Percentiles rank a stretch among this genome's conserved stretches.
phyloP scores from a whole-genome alignment of 108 stramenopile genomes.

The Seminavis robusta region DNA sequence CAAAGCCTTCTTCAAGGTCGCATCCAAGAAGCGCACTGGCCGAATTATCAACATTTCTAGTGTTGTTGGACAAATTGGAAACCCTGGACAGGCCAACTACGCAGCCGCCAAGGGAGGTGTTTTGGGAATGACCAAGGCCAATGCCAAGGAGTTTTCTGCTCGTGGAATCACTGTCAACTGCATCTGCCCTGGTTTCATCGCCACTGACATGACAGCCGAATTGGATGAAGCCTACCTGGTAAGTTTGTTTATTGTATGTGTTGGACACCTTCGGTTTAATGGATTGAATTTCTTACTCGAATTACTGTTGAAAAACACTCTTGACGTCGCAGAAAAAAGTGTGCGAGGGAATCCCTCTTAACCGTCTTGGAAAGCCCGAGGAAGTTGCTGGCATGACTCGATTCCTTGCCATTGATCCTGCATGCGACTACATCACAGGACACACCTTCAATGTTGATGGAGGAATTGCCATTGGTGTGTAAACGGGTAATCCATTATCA shows the following conservation, averaged over 20 bases:
- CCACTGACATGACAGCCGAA: conserved; percentile 83
- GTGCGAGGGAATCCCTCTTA: conserved; percentile 71
- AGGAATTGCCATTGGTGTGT: conserved; percentile 92
- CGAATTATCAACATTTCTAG: conserved; percentile 95
- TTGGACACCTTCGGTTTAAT: neutral
- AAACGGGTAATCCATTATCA: too few relatives aligned
- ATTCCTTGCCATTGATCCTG: conserved; percentile 90
- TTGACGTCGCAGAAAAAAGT: conserved; percentile 42
- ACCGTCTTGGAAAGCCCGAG: conserved; percentile 84
- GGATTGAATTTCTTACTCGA: too few relatives aligned
- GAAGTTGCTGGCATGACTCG: conserved; percentile 88
- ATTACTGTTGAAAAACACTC: too few relatives aligned
- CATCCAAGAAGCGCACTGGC: conserved; percentile 88
- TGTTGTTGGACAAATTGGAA: conserved; percentile 97
- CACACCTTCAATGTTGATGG: conserved; percentile 96
- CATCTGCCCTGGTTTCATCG: conserved; percentile 90
- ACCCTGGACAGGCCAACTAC: conserved; percentile 95
- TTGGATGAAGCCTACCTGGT: conserved; percentile 48
- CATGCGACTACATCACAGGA: conserved; percentile 88
- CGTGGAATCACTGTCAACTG: conserved; percentile 81
- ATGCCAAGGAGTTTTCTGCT: conserved; percentile 88
- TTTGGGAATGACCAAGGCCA: conserved; percentile 82
- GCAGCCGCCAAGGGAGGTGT: conserved; percentile 93
- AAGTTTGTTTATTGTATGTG: conserved; percentile 7
- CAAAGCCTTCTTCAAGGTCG: conserved; percentile 89